Conservation (phyloP, 164 flowering plant genomes). For the Vitis rotundifolia region DNA sequence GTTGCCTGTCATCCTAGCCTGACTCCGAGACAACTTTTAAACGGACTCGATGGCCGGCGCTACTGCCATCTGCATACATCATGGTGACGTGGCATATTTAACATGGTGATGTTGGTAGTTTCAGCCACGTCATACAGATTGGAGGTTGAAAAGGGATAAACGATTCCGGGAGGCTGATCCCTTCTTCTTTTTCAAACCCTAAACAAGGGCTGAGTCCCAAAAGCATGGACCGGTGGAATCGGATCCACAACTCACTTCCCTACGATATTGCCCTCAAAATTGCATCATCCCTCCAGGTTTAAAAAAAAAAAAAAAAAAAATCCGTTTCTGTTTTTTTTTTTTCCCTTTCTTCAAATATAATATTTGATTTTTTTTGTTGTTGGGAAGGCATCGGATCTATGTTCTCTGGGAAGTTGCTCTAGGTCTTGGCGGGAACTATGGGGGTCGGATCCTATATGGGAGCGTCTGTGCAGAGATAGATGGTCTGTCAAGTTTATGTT, state of each 20-base stretch:
- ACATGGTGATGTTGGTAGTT: too few species aligned
- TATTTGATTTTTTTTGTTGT: conserved; percentile 4
- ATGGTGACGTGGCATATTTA: too few species aligned
- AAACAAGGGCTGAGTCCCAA: conserved; percentile 11
- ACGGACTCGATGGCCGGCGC: too few species aligned
- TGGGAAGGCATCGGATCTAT: conserved; percentile 55
- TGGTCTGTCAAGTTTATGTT: conserved; percentile 48
- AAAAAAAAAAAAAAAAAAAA: background rate
- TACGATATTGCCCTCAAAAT: conserved; percentile 63
- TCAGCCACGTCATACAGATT: too few species aligned
- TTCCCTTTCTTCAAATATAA: background rate
- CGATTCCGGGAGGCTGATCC: conserved; percentile 30
- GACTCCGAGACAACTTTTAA: too few species aligned
- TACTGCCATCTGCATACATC: too few species aligned
- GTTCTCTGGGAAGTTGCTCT: conserved; percentile 70
- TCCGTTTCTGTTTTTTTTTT: background rate
- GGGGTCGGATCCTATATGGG: conserved; percentile 71
- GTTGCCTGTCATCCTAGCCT: too few species aligned
- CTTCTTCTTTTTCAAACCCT: conserved; percentile 85
- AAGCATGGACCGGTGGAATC: conserved; percentile 12
- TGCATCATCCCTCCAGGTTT: conserved; percentile 56
- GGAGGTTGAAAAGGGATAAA: too few species aligned
- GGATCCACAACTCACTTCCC: conserved; percentile 39
- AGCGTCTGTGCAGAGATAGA: conserved; percentile 46
- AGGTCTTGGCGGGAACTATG: conserved; percentile 72